Base-by-base conservation (phyloP, 1,284 basidiomycete genomes). In the Pseudozyma thailandica region DNA sequence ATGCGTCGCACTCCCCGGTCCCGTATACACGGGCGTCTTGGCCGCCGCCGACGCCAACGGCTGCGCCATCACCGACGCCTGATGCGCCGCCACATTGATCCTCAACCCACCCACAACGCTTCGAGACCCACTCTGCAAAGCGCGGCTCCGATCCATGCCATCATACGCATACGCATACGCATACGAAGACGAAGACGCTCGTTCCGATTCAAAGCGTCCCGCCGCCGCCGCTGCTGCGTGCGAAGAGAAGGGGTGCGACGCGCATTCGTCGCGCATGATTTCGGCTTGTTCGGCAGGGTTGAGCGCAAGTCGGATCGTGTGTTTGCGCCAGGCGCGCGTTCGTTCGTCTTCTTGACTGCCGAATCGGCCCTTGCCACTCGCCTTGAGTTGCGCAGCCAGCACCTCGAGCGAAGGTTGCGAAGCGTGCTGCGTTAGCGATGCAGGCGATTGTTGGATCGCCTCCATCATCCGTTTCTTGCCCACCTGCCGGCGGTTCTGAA, bases 391-490 rank as follows among this genome's bases (percentile, higher is more conserved):
- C 4, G 31, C 48, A 4, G 45, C 35, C 7, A 65, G 18, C 38
- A 33, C 16, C 5, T 65, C 62, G 6, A 59, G 27, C 23, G 16
- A 18, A 3, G 39, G 39, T 21, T 41, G 21, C 2, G 39, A 21
- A 6, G 62, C 38, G 4, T 50, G n/a, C 2, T 16, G n/a, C 1
- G 23, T 33, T 8, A 5, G 18, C 27, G 27, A 47, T n/a, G 26
- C 30, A 30, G 47, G 41, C 13, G 27, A 31, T 15, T 6, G 27
- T 30, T 35, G 47, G 5, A 70, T 52, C 7, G 60, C 56, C 42
- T 70, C 66, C 39, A 70, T 59, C 69, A 65, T 72, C 30, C 53
- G 48, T 44, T 66, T 66, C 15, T 72, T 65, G 41, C 61, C 68
- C 1, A 71, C 68, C 33, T 71, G 68, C 10, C 68, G 52, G 2